Percentiles rank a stretch among this genome's conserved stretches.
Evolutionary conservation across 139 green algal species (phyloP).

Genomic region (Chlamydomonas urium): DNA sequence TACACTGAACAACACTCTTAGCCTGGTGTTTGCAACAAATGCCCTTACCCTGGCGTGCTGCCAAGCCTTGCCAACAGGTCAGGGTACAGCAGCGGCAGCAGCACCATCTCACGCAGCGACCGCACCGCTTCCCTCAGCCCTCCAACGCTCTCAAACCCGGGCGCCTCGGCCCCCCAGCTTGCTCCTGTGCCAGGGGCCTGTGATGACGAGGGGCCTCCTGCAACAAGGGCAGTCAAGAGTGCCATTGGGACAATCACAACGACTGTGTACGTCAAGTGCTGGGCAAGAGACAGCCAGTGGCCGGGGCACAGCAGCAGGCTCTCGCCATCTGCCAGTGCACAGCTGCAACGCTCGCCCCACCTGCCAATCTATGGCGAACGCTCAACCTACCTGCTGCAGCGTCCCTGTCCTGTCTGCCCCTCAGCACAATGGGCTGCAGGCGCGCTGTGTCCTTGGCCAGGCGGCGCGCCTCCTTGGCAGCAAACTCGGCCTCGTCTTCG

Average conservation of each 20-base stretch:
- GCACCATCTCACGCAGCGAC: slow-evolving; percentile 71
- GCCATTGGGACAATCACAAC: slow-evolving; percentile 2
- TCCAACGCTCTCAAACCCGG: slow-evolving; percentile 45
- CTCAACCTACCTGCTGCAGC: not conserved
- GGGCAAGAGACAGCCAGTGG: not conserved
- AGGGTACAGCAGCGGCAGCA: slow-evolving; percentile 84
- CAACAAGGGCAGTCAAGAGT: not conserved
- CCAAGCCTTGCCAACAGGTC: slow-evolving; percentile 59
- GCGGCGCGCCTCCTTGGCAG: slow-evolving; percentile 16
- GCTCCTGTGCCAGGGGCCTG: not conserved
- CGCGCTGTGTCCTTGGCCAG: slow-evolving; percentile 36
- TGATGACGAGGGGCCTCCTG: no score
- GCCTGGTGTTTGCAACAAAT: slow-evolving; percentile 1
- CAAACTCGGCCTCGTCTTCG: slow-evolving; percentile 1
- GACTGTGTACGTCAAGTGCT: not conserved
- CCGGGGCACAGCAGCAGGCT: not conserved
- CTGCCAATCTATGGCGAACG: not conserved
- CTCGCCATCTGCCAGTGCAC: not conserved
- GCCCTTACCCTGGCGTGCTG: slow-evolving; percentile 19
- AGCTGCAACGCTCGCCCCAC: not conserved
- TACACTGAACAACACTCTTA: not conserved
- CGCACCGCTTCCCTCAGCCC: slow-evolving; percentile 49
- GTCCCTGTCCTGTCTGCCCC: not conserved
- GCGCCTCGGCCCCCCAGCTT: not conserved
- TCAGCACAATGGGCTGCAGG: slow-evolving; percentile 49